These are phyloP conservation scores for Penicillium maclennaniae DNA, from an alignment of 495 filamentous ascomycete species.

Conservation along the genomic window DNA sequence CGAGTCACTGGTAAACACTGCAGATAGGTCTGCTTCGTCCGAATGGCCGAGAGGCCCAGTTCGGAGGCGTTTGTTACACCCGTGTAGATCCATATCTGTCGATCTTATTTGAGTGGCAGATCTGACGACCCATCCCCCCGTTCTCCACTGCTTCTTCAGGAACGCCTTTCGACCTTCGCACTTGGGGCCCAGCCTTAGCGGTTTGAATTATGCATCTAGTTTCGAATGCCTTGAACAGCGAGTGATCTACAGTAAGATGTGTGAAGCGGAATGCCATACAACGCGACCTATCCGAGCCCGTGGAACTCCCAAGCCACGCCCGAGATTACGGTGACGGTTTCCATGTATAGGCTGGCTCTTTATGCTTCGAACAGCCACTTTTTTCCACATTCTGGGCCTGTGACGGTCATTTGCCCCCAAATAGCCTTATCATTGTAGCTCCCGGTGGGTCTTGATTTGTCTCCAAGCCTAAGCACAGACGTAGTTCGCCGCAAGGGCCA, in stretches of 20 bases:
- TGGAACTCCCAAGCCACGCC: neutral
- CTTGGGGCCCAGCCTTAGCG: neutral
- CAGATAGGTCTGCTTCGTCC: neutral
- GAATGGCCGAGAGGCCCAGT: neutral
- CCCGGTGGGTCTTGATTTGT: neutral
- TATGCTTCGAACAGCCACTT: neutral
- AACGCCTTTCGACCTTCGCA: neutral
- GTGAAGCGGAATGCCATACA: conserved; percentile 6
- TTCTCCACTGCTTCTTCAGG: neutral
- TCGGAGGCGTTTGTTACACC: neutral
- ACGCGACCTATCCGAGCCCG: conserved; percentile 2
- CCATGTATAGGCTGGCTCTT: neutral
- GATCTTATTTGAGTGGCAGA: conserved; percentile 21
- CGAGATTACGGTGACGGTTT: neutral
- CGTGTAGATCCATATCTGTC: conserved; percentile 14
- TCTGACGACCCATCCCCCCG: neutral
- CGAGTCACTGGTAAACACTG: conserved; percentile 1
- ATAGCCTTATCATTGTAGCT: too few species aligned
- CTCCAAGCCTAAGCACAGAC: conserved; percentile 13
- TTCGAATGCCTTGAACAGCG: neutral
- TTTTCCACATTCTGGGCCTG: neutral
- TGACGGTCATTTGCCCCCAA: neutral
- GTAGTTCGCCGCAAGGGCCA: conserved; percentile 18
- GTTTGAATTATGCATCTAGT: neutral
- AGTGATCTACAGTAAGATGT: conserved; percentile 6